Percentiles rank a stretch among this genome's conserved stretches.
Conservation (phyloP, 2,329 filamentous ascomycete species). For the Aspergillaceae sp. region DNA sequence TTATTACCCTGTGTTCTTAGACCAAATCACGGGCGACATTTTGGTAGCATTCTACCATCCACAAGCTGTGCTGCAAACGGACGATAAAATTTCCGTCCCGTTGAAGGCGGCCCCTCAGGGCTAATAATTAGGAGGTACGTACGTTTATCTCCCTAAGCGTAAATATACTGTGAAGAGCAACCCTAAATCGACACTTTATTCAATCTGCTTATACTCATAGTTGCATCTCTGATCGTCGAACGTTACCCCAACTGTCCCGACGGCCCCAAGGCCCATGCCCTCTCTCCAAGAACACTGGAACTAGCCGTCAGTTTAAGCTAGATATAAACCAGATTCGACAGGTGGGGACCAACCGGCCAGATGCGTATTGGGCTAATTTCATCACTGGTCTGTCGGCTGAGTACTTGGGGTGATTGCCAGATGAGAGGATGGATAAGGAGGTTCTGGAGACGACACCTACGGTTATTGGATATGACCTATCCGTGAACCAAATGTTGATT, state of each 20-base stretch:
- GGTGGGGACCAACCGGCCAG: constrained; percentile 12
- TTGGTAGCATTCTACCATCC: background rate
- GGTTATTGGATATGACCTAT: constrained; percentile 6
- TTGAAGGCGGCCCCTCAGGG: constrained; percentile 31
- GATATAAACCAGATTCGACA: constrained; percentile 18
- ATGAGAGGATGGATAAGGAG: constrained; percentile 14
- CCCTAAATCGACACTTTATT: background rate
- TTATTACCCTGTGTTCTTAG: background rate
- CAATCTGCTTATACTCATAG: background rate
- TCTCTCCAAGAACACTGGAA: constrained; percentile 22
- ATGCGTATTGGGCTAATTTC: constrained; percentile 36
- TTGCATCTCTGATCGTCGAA: constrained; percentile 22
- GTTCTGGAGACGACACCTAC: constrained; percentile 31
- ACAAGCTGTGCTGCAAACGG: background rate
- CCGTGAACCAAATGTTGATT: no score
- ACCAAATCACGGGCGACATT: background rate
- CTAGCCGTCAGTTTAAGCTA: constrained; percentile 18
- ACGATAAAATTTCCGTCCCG: constrained; percentile 10
- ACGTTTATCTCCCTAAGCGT: no score
- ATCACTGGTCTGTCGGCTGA: constrained; percentile 30
- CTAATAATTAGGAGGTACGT: constrained; percentile 23
- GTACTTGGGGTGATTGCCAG: constrained; percentile 27
- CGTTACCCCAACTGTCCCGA: constrained; percentile 17
- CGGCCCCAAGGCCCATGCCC: constrained; percentile 22
- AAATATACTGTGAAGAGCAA: no score